These are phyloP conservation scores for Auricularia sp. DNA, from an alignment of 768 basidiomycete species.

Conservation along the genomic window DNA sequence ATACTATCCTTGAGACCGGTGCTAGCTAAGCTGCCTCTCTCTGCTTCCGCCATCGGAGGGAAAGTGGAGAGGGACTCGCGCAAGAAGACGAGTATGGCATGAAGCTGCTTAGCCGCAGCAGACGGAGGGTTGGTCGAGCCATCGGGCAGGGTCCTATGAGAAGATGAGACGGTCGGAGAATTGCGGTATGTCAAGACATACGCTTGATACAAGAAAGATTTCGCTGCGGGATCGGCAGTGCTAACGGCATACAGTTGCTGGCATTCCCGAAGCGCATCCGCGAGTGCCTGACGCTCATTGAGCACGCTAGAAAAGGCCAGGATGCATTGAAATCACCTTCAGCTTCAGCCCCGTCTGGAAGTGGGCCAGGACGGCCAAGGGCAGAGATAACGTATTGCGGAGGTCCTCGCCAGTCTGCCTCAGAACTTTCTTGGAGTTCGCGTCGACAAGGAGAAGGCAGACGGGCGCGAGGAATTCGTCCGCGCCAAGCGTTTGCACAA, in stretches of 20 bases:
- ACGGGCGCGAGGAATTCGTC: slow-evolving; percentile 74
- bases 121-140: background rate
- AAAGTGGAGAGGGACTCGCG: background rate
- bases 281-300: slow-evolving; percentile 37
- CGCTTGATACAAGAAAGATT: background rate
- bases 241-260: slow-evolving; percentile 37
- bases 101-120: background rate
- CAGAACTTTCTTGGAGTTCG: slow-evolving; percentile 55
- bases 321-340: slow-evolving; percentile 29
- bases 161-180: background rate
- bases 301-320: slow-evolving; percentile 2
- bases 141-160: background rate
- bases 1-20: background rate
- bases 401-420: slow-evolving; percentile 55
- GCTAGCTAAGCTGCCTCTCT: background rate
- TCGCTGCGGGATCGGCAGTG: slow-evolving; percentile 6
- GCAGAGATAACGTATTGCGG: slow-evolving; percentile 50
- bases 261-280: slow-evolving; percentile 58
- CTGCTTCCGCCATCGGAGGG: background rate
- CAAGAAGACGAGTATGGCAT: background rate
- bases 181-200: background rate
- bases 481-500: slow-evolving; percentile 73
- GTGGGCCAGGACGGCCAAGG: slow-evolving; percentile 55
- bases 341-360: slow-evolving; percentile 39
- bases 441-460: slow-evolving; percentile 78